phyloP scores from a whole-genome alignment of 2,329 filamentous ascomycete genomes.

The Xylaria sp. region DNA sequence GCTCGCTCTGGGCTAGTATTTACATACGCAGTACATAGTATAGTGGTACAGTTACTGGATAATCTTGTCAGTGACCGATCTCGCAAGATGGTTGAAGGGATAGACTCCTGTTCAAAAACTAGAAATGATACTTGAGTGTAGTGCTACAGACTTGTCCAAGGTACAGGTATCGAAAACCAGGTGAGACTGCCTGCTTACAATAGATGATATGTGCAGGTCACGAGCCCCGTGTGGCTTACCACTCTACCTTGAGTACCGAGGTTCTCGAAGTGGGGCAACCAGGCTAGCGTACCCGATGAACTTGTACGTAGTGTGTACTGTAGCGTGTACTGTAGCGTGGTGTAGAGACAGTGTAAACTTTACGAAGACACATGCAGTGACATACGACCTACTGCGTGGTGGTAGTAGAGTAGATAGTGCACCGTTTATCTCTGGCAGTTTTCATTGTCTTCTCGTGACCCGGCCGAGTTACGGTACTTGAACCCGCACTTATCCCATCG shows the following conservation, averaged over 20 bases:
- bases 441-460: slow-evolving; percentile 3
- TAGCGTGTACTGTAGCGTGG: background rate
- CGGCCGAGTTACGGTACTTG: background rate
- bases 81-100: background rate
- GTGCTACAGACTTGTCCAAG: too few species aligned
- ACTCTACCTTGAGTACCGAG: background rate
- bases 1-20: background rate
- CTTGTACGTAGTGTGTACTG: background rate
- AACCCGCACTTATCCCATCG: background rate
- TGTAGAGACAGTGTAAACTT: background rate
- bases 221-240: slow-evolving; percentile 24
- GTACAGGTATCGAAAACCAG: too few species aligned
- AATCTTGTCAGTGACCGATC: background rate
- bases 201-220: background rate
- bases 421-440: background rate
- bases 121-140: too few species aligned
- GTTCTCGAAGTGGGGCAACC: background rate
- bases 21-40: too few species aligned
- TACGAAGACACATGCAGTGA: slow-evolving; percentile 2
- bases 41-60: background rate
- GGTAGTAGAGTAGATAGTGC: background rate
- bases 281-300: slow-evolving; percentile 7
- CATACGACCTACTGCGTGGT: background rate
- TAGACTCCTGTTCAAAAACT: too few species aligned
- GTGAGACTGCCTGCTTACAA: background rate